Evolutionary conservation across 257 asterid genomes (phyloP), one percentile per base, ranked within the genome.

Genomic region (Solanum habrochaites): DNA sequence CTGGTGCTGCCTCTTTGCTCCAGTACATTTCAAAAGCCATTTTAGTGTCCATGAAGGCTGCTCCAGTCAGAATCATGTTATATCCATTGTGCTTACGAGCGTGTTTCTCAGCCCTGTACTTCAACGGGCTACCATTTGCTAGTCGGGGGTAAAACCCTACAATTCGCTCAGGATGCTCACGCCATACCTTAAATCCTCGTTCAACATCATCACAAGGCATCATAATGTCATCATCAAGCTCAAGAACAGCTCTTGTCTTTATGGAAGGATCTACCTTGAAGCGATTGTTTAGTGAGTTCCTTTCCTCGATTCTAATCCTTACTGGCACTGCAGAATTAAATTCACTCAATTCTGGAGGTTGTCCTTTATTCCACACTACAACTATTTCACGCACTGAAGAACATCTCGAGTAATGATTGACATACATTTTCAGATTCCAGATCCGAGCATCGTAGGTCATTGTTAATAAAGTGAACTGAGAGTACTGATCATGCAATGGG

Each of bases 371-470:
- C 99, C 99, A 97, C 56, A 94, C 96, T 2, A 97, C 98, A 42
- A 97, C 98, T 31, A 97, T 96, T 91, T 97, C 99, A 0, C 97
- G 96, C 58, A 95, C 99, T 0, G 99, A 97, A 21, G 98, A 87
- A 83, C 99, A 97, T 83, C 99, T 89, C 4, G 99, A 97, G 91
- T 97, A 97, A 87, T 97, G 99, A 85, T 94, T 89, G 78, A 97
- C 70, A 31, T 90, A 96, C 98, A 96, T 96, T 72, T 95, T 93
- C 90, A 96, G 88, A 67, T 97, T 97, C 99, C 99, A 97, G 12
- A 96, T 91, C 14, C 99, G 99, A 5, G 99, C 99, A 40, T 96
- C 98, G 27, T 93, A 96, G 3, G 99, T 96, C 99, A 97, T 97
- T 21, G 99, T 92, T 74, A 97, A 77, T 52, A 97, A 86, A 3